A percentile compares a stretch with the other conserved stretches of the same genome.
Evolutionary conservation across 805 yeast genomes (phyloP).

Genomic region (Ogataea trehaloabstinens): DNA sequence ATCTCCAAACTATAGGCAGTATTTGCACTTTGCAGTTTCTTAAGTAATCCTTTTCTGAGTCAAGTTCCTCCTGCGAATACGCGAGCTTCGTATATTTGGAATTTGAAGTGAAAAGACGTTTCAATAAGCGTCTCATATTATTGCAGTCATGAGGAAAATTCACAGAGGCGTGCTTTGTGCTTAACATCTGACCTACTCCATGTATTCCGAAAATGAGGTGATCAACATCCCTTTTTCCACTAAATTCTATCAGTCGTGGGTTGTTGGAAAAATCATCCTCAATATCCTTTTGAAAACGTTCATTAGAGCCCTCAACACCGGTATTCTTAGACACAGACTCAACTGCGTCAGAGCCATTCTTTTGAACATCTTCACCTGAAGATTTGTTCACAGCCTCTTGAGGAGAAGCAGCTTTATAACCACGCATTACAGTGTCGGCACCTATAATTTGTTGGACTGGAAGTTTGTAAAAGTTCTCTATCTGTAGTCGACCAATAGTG

Average conservation of each 20-base stretch:
- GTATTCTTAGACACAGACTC: conserved; percentile 11
- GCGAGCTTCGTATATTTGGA: conserved; percentile 40
- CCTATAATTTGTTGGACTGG: conserved; percentile 38
- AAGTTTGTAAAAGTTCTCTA: conserved; percentile 24
- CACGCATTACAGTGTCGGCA: conserved; percentile 50
- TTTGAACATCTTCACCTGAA: background rate
- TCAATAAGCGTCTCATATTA: conserved; percentile 57
- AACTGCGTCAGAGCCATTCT: conserved; percentile 5
- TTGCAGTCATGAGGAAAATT: conserved; percentile 86
- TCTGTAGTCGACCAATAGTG: conserved; percentile 25
- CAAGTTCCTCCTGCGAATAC: conserved; percentile 28
- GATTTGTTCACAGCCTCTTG: conserved; percentile 9
- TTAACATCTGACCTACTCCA: conserved; percentile 91
- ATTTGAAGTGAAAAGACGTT: conserved; percentile 41
- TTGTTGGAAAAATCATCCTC: conserved; percentile 53
- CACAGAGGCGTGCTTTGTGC: conserved; percentile 72
- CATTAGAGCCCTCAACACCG: conserved; percentile 20
- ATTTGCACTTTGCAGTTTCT: conserved; percentile 70
- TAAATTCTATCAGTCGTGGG: conserved; percentile 38
- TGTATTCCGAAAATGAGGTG: conserved; percentile 83
- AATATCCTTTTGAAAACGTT: conserved; percentile 42
- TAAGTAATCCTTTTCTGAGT: conserved; percentile 20
- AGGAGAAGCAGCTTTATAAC: conserved; percentile 29
- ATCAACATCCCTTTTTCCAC: conserved; percentile 40
- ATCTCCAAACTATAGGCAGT: conserved; percentile 90